Base-by-base conservation (phyloP, 2,329 filamentous ascomycete genomes). In the Didymella segeticola region DNA sequence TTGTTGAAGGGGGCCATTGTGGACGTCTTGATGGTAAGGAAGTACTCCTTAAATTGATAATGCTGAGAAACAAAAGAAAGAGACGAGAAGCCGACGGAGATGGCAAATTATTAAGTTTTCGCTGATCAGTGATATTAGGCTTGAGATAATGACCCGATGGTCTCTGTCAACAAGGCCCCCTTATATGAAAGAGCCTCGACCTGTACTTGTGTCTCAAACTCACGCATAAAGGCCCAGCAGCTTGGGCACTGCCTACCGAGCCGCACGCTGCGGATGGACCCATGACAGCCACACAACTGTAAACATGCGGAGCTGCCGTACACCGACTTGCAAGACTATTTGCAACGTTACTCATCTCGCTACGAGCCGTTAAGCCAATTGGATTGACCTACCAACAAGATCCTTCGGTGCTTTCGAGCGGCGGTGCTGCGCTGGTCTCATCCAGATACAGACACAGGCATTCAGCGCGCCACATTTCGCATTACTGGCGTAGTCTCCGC, bases 1-100 rank as follows among this genome's bases (percentile, higher is more conserved):
- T 67, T 66, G 56, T 71, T 70, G 23, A 71, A 62, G 20, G 64
- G 60, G 49, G 66, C 47, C 63, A 69, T 69, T 52, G 36, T 66
- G 49, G 33, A 48, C 20, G 7, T 25, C n/a, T 52, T 49, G 49
- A 60, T 41, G 46, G 47, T 38, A 41, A 19, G 26, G 43, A 45
- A 14, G 27, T 42, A 51, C 37, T 41, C 36, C 51, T 37, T 58
- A 50, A 53, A 39, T 25, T 17, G 17, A 42, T 43, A 34, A 56
- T 47, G 38, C 36, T 52, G 41, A 26, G 31, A 41, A 52, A 54
- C 19, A 38, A 25, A 49, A 60, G 33, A 49, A 54, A 58, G 49
- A 20, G 17, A 33, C 14, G 33, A 47, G 38, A 42, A 22, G 43
- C 22, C 19, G 25, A 48, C 26, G 38, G 11, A 41, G 37, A 20